Evolutionary conservation across 495 filamentous ascomycete species (phyloP).

Genomic region (Corynascus novoguineensis): DNA sequence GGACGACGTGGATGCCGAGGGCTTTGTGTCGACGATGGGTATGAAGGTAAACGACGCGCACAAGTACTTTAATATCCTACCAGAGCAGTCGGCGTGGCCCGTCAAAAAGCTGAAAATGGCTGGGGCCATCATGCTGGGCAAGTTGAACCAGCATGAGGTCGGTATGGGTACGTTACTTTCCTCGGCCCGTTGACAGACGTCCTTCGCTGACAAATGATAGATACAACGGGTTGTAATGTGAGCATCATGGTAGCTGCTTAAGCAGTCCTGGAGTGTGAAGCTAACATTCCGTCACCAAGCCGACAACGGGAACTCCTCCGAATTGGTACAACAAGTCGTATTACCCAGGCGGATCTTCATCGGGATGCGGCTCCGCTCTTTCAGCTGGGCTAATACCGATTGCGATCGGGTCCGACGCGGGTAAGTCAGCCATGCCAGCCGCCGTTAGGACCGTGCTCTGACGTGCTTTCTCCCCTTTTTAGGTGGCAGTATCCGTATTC

Average conservation of each 20-base stretch:
- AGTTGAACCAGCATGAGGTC: constrained; percentile 88
- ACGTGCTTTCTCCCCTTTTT: not conserved
- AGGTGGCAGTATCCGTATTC: constrained; percentile 77
- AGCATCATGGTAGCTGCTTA: not conserved
- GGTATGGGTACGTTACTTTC: constrained; percentile 41
- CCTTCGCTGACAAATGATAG: constrained; percentile 13
- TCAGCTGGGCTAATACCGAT: constrained; percentile 73
- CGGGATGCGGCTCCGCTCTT: constrained; percentile 76
- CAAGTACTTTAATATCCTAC: constrained; percentile 31
- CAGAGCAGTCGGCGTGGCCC: constrained; percentile 55
- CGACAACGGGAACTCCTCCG: constrained; percentile 67
- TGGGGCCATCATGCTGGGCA: constrained; percentile 78
- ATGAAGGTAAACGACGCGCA: constrained; percentile 35
- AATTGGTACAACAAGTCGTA: constrained; percentile 79
- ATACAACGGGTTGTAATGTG: constrained; percentile 40
- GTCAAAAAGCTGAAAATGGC: constrained; percentile 68
- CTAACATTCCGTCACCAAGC: constrained; percentile 54
- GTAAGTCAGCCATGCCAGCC: constrained; percentile 8
- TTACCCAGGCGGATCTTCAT: constrained; percentile 86
- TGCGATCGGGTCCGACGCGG: constrained; percentile 78
- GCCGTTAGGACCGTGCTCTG: not conserved
- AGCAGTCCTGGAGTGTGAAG: not conserved
- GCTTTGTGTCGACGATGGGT: constrained; percentile 62
- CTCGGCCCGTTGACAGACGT: not conserved
- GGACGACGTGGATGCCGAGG: constrained; percentile 74